These are phyloP conservation scores for Austroboletus rostrupii DNA, from an alignment of 1,284 basidiomycete genomes.

Conservation along the genomic window DNA sequence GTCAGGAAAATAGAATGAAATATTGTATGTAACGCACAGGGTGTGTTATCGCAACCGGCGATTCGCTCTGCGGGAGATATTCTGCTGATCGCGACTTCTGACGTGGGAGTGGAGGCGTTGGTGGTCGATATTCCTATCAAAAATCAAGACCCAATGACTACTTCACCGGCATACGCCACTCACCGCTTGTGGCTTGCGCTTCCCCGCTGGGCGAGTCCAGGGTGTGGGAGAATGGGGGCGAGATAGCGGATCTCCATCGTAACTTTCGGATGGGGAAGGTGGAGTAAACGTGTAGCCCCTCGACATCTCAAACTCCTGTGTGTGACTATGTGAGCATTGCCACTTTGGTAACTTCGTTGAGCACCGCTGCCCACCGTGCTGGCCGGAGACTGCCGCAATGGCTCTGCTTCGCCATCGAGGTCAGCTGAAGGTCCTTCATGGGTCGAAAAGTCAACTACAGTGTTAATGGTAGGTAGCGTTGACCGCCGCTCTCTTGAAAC, in stretches of 20 bases:
- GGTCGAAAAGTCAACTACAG: conserved; percentile 32
- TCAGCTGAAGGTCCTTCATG: conserved; percentile 30
- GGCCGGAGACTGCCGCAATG: conserved; percentile 34
- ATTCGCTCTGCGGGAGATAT: conserved; percentile 25
- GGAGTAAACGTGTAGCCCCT: conserved; percentile 31
- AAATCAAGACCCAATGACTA: conserved; percentile 3
- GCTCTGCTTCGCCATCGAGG: conserved; percentile 29
- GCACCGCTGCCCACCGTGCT: conserved; percentile 32
- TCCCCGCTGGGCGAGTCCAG: conserved; percentile 24
- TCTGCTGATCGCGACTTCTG: conserved; percentile 32
- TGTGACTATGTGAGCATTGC: conserved; percentile 31
- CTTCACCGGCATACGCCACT: conserved; percentile 9
- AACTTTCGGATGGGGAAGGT: conserved; percentile 35
- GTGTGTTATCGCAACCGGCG: conserved; percentile 28
- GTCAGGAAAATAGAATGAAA: conserved; percentile 4
- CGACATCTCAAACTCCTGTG: conserved; percentile 32
- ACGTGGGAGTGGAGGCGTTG: conserved; percentile 51
- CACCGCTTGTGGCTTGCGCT: conserved; percentile 36
- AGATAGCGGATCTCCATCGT: conserved; percentile 34
- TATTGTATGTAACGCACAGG: conserved; percentile 13
- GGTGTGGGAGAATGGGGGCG: conserved; percentile 34
- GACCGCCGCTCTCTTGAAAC: conserved; percentile 32
- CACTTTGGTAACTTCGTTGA: conserved; percentile 26
- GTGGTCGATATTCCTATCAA: conserved; percentile 48
- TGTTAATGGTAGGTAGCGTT: conserved; percentile 34